Percentiles rank a stretch among this genome's conserved stretches.
phyloP scores from a whole-genome alignment of 148 eudicot genomes.

The Chenopodium album region DNA sequence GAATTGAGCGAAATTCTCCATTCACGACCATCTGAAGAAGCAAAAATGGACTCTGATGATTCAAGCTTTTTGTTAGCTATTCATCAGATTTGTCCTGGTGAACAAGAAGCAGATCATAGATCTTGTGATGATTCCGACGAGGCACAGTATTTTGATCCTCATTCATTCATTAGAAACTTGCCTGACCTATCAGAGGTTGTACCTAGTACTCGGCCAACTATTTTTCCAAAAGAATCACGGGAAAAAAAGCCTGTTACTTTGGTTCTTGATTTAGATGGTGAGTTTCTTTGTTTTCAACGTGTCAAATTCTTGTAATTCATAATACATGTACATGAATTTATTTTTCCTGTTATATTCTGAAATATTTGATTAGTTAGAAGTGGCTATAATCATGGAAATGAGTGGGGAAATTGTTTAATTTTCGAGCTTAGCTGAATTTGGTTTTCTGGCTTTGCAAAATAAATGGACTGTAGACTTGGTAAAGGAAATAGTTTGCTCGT shows the following conservation, averaged over 20 bases:
- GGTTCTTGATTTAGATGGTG: constrained; percentile 97
- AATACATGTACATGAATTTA: not conserved
- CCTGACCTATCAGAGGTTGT: constrained; percentile 64
- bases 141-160: constrained; percentile 70
- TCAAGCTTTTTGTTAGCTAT: constrained; percentile 78
- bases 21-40: constrained; percentile 37
- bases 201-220: constrained; percentile 37
- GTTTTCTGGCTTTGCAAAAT: too few species aligned
- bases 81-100: constrained; percentile 63
- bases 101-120: constrained; percentile 54
- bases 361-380: not conserved
- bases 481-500: not conserved
- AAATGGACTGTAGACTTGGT: too few species aligned
- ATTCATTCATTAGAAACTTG: constrained; percentile 64
- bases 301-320: not conserved
- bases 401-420: not conserved
- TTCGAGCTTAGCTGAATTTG: too few species aligned
- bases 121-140: constrained; percentile 54
- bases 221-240: constrained; percentile 42
- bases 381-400: not conserved
- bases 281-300: constrained; percentile 15
- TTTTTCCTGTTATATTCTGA: not conserved
- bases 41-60: constrained; percentile 37
- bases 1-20: constrained; percentile 41
- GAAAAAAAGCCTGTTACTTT: constrained; percentile 63